These are phyloP conservation scores for Phialemoniopsis sp. DNA, from an alignment of 2,329 filamentous ascomycete species.

Conservation along the genomic window DNA sequence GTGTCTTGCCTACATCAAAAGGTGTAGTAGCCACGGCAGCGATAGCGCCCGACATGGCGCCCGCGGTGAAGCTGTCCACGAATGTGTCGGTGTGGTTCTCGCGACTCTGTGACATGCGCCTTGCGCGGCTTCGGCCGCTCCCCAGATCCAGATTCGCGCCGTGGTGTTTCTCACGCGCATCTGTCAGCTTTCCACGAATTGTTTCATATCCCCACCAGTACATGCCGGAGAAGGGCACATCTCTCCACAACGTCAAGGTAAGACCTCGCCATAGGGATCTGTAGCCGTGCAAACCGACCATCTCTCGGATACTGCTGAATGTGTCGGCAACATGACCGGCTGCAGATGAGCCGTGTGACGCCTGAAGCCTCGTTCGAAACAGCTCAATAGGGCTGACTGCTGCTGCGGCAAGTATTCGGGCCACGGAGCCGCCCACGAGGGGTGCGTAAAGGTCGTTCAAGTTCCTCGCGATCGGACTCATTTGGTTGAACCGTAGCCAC, in stretches of 20 bases:
- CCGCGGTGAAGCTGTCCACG: constrained; percentile 83
- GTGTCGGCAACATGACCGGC: constrained; percentile 77
- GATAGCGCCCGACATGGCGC: constrained; percentile 76
- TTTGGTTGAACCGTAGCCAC: constrained; percentile 73
- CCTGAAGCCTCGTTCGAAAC: constrained; percentile 88
- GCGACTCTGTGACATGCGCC: constrained; percentile 55
- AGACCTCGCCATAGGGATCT: constrained; percentile 85
- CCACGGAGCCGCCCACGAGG: constrained; percentile 72
- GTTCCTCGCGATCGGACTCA: constrained; percentile 59
- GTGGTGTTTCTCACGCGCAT: constrained; percentile 54
- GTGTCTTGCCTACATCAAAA: constrained; percentile 96
- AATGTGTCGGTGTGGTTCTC: constrained; percentile 77
- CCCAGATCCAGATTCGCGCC: constrained; percentile 34
- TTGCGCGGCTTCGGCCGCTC: constrained; percentile 31
- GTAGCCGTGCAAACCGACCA: constrained; percentile 76
- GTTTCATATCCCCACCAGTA: constrained; percentile 99
- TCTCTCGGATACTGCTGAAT: constrained; percentile 67
- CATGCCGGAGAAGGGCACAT: constrained; percentile 93
- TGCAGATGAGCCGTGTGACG: constrained; percentile 53
- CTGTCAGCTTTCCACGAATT: constrained; percentile 67
- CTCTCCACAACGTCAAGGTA: constrained; percentile 88
- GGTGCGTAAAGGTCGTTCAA: constrained; percentile 71
- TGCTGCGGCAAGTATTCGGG: constrained; percentile 75
- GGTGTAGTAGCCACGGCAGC: constrained; percentile 89
- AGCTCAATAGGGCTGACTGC: constrained; percentile 90